Conservation (phyloP, 495 filamentous ascomycete species). For the Penicillium herquei region DNA sequence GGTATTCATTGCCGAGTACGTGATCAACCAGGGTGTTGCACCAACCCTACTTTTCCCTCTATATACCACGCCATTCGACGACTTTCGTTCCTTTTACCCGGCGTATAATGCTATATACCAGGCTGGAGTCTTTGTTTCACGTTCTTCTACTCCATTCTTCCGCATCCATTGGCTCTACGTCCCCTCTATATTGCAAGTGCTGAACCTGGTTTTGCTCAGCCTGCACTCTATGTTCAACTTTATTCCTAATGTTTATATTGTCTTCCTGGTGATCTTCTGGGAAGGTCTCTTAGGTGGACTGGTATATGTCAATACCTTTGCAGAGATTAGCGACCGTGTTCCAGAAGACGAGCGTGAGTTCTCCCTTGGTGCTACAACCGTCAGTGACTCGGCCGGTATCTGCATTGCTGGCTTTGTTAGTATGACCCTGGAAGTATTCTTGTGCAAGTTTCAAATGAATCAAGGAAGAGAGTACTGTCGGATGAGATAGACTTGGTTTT, state of each 20-base stretch:
- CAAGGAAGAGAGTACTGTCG: constrained; percentile 78
- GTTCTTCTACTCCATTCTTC: constrained; percentile 83
- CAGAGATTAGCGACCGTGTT: constrained; percentile 82
- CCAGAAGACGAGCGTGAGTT: constrained; percentile 80
- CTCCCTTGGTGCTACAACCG: constrained; percentile 81
- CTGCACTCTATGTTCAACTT: constrained; percentile 74
- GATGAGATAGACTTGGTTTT: constrained; percentile 19
- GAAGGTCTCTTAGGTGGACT: constrained; percentile 86
- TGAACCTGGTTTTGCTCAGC: constrained; percentile 72
- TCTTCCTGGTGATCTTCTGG: constrained; percentile 90
- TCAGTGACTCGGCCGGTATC: constrained; percentile 89
- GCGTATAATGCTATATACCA: constrained; percentile 92
- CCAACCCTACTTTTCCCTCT: constrained; percentile 89
- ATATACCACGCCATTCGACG: constrained; percentile 66
- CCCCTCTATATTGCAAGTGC: constrained; percentile 78
- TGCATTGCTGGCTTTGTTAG: constrained; percentile 84
- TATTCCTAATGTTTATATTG: constrained; percentile 76
- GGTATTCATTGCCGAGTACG: constrained; percentile 94
- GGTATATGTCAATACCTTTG: constrained; percentile 95
- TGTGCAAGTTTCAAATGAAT: constrained; percentile 79
- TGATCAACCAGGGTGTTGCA: constrained; percentile 89
- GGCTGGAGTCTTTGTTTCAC: constrained; percentile 87
- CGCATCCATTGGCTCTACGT: constrained; percentile 77
- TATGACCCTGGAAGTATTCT: constrained; percentile 76
- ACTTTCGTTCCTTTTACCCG: constrained; percentile 89